Conservation (phyloP, 1,139 yeast species). For the Sugiyamaella neomexicana region DNA sequence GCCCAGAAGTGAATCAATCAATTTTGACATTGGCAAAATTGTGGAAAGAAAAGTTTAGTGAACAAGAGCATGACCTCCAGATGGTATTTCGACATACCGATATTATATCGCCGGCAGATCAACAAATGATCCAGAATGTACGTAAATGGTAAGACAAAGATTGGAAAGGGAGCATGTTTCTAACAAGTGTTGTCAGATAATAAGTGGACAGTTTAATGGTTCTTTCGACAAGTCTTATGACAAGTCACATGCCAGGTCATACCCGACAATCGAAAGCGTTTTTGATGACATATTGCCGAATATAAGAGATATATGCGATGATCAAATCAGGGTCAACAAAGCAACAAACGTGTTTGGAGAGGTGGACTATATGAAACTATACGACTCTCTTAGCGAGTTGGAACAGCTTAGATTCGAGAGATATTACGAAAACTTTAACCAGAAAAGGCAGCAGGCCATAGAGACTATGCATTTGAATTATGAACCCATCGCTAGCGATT, state of each 20-base stretch:
- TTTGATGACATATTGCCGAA: constrained; percentile 8
- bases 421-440: constrained; percentile 64
- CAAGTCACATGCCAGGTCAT: background rate
- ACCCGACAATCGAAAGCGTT: background rate
- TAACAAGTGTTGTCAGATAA: background rate
- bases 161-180: background rate
- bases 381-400: constrained; percentile 40
- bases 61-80: background rate
- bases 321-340: background rate
- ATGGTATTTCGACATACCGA: constrained; percentile 22
- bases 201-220: background rate
- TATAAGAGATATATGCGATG: constrained; percentile 7
- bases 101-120: constrained; percentile 22
- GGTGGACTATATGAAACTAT: constrained; percentile 28
- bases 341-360: constrained; percentile 20
- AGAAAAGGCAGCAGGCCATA: constrained; percentile 64
- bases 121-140: constrained; percentile 22
- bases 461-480: constrained; percentile 50
- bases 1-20: too few species aligned
- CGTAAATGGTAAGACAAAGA: constrained; percentile 4
- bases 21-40: constrained; percentile 11
- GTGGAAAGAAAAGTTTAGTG: constrained; percentile 13
- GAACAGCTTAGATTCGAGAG: constrained; percentile 58
- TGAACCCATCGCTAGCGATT: constrained; percentile 52
- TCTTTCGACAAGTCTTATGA: background rate